These are phyloP conservation scores for Dissophora globulifera DNA, from an alignment of 192 early-diverging fungal genomes.

Conservation along the genomic window DNA sequence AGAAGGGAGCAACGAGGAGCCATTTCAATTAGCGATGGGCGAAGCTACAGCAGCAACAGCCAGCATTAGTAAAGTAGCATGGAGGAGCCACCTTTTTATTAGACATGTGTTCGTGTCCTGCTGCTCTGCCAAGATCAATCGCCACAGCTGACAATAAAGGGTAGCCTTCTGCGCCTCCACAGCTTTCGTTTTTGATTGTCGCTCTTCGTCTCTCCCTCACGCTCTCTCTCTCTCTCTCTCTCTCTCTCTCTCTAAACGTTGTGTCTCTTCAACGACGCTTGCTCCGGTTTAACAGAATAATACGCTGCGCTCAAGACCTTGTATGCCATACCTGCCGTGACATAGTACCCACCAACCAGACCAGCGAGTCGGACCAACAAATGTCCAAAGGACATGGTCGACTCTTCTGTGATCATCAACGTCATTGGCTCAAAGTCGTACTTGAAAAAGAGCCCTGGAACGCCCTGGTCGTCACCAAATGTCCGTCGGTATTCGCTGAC, in stretches of 20 bases:
- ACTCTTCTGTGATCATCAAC: constrained; percentile 76
- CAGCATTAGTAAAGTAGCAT: no score
- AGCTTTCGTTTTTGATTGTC: no score
- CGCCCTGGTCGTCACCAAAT: constrained; percentile 31
- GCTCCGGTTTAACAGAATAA: constrained; percentile 26
- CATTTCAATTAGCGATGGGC: no score
- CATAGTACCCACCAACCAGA: constrained; percentile 86
- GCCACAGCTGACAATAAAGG: no score
- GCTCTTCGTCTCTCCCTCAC: no score
- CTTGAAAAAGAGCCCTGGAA: constrained; percentile 85
- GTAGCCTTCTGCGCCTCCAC: no score
- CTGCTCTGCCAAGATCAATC: no score
- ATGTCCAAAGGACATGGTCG: constrained; percentile 66
- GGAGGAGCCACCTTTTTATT: no score
- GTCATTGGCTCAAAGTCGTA: constrained; percentile 93
- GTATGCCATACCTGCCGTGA: constrained; percentile 71
- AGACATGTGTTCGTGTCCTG: no score
- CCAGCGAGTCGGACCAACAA: constrained; percentile 87
- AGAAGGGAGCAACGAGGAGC: no score
- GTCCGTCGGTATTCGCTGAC: constrained; percentile 81
- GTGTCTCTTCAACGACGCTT: constrained; percentile 28
- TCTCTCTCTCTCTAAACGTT: constrained; percentile 16
- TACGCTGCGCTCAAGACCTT: constrained; percentile 48
- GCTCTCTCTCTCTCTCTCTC: not conserved
- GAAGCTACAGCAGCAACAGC: no score